A percentile compares a stretch with the other conserved stretches of the same genome.
phyloP scores from a whole-genome alignment of 2,329 filamentous ascomycete species.

The Cadophora luteo-olivacea region DNA sequence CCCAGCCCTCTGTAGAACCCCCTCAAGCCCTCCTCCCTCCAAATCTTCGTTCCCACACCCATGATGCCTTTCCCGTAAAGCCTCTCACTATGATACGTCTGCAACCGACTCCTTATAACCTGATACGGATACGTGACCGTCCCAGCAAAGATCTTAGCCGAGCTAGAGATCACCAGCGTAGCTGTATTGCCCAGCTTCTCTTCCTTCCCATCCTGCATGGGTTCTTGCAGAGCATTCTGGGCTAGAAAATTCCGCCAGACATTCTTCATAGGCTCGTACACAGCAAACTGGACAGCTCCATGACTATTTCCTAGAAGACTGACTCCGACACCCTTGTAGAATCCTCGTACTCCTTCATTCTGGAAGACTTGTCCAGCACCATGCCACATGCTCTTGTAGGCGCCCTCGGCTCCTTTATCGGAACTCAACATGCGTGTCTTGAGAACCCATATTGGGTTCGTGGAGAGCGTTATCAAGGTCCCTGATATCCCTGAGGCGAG shows the following conservation, averaged over 20 bases:
- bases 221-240: conserved; percentile 40
- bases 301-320: conserved; percentile 88
- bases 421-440: conserved; percentile 97
- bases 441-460: conserved; percentile 97
- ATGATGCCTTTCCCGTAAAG: conserved; percentile 73
- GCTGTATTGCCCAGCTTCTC: conserved; percentile 49
- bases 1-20: conserved; percentile 94
- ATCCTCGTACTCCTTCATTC: conserved; percentile 77
- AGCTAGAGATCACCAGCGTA: conserved; percentile 79
- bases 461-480: conserved; percentile 77
- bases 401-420: conserved; percentile 74
- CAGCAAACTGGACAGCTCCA: conserved; percentile 93
- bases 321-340: conserved; percentile 86
- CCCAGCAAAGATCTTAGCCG: conserved; percentile 88
- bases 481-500: conserved; percentile 75
- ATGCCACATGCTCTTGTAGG: conserved; percentile 79
- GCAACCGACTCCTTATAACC: conserved; percentile 84
- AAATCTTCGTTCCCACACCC: conserved; percentile 78
- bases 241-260: conserved; percentile 59
- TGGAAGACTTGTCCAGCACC: conserved; percentile 72
- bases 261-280: conserved; percentile 77
- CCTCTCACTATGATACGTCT: conserved; percentile 83
- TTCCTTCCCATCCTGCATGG: conserved; percentile 28
- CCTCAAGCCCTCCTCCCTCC: conserved; percentile 76
- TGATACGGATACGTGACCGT: conserved; percentile 94